Evolutionary conservation across 2,329 filamentous ascomycete species (phyloP), one percentile per base, ranked within the genome.

Genomic region (Thielaviopsis cerberus): DNA sequence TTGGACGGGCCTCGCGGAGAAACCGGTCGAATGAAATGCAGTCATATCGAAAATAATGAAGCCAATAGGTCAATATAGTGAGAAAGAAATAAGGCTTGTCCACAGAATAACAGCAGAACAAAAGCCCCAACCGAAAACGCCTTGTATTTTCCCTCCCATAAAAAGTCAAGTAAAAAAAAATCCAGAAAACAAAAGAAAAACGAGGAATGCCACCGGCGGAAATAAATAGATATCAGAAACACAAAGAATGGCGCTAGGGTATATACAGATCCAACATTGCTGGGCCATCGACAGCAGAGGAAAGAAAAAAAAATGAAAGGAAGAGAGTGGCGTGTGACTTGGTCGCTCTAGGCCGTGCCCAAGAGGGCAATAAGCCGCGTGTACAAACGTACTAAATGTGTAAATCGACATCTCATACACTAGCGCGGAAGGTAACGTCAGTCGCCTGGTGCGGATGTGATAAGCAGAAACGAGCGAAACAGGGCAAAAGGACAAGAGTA

Each of bases 91-190:
- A 41, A 17, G 34, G 34, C 34, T 41, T 2, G 34, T 17, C 3
- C n/a, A 17, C 6, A 24, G 34, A 51, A 24, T 20, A 53, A 56
- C 23, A 25, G 50, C 3, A 51, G 30, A 23, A 30, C 55, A 24
- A 52, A 57, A 50, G 48, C 45, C 54, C 50, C 45, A 57, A 27
- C 24, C 34, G 50, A 10, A 37, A 57, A 57, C 55, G 50, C 55
- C 55, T 34, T 22, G 30, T 53, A 53, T 53, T 53, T 26, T 30
- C 23, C 24, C 24, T 25, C 54, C 17, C 34, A 26, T 25, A 58
- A 26, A 45, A n/a, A n/a, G n/a, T 53, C 48, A 34, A 30, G 51
- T 24, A 54, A 53, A 55, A 55, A 25, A 13, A 22, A 55, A 25
- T 50, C 25, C 22, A 23, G 48, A 23, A 54, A 52, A 54, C 23